phyloP scores from a whole-genome alignment of 108 stramenopile genomes.

The Cyclostephanos invisitatus region DNA sequence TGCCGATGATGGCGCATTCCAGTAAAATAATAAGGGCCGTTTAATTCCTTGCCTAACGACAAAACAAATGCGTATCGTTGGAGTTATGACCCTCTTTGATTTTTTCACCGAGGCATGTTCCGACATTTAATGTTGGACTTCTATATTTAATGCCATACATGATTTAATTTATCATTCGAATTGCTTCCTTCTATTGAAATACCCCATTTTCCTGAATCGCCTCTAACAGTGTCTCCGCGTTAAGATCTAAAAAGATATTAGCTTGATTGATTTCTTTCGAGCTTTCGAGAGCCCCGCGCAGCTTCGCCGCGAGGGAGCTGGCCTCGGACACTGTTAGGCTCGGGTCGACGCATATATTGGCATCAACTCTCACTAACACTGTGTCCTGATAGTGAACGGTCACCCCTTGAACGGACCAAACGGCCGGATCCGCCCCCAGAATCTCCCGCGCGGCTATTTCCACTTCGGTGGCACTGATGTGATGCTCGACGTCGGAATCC shows the following conservation, averaged over 20 bases:
- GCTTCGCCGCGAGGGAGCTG: conserved; percentile 31
- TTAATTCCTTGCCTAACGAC: no score
- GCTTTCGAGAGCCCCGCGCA: conserved; percentile 45
- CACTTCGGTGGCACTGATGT: conserved; percentile 40
- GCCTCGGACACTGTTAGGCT: conserved; percentile 42
- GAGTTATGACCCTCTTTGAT: no score
- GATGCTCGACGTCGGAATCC: conserved; percentile 32
- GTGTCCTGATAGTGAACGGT: conserved; percentile 61
- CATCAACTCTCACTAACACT: conserved; percentile 52
- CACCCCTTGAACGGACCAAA: conserved; percentile 51
- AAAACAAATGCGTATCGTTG: no score
- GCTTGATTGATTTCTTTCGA: conserved; percentile 46
- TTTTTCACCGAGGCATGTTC: no score
- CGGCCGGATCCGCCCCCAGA: conserved; percentile 42
- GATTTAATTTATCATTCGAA: neutral
- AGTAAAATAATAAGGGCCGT: conserved; percentile 8
- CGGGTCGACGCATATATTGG: conserved; percentile 48
- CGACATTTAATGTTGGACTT: no score
- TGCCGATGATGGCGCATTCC: conserved; percentile 41
- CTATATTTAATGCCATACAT: no score
- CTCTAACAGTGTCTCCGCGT: conserved; percentile 15
- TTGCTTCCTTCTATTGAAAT: neutral
- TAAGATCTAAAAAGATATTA: conserved; percentile 64
- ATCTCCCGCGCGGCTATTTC: conserved; percentile 29
- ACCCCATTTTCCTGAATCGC: neutral